Percentiles rank a stretch among this genome's conserved stretches.
These are phyloP conservation scores for Podaxis rugospora DNA, from an alignment of 768 basidiomycete species.

Conservation along the genomic window DNA sequence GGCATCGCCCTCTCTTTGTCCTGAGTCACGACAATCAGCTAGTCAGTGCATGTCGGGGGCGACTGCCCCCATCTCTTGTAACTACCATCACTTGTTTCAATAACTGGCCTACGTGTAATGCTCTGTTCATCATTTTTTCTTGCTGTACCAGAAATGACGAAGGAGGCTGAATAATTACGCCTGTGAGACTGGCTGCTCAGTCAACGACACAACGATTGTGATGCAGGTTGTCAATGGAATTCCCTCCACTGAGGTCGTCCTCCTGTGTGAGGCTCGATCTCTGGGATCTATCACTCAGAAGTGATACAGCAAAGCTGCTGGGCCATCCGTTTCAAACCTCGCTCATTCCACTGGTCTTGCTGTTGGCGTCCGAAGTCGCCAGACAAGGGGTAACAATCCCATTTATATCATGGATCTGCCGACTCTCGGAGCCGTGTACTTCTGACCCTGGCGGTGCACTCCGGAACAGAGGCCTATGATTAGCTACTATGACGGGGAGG, in stretches of 20 bases:
- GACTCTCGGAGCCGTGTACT: neutral
- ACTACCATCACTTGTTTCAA: neutral
- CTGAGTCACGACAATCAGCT: neutral
- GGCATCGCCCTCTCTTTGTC: neutral
- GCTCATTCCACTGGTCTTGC: neutral
- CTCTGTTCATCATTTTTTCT: neutral
- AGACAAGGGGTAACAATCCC: neutral
- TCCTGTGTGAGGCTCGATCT: neutral
- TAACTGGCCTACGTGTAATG: neutral
- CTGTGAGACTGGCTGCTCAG: neutral
- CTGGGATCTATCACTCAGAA: neutral
- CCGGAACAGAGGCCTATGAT: conserved; percentile 3
- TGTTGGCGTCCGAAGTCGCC: neutral
- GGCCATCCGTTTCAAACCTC: neutral
- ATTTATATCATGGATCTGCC: neutral
- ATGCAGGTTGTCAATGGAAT: neutral
- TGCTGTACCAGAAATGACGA: neutral
- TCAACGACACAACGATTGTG: neutral
- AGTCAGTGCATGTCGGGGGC: neutral
- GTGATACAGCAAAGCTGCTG: neutral
- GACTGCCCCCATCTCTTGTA: neutral
- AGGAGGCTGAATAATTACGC: neutral
- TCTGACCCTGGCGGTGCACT: conserved; percentile 4
- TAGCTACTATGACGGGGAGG: neutral
- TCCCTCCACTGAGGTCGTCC: neutral